A percentile compares a stretch with the other conserved stretches of the same genome.
Conservation (phyloP, 1,284 basidiomycete genomes). For the Entoloma clypeatum region DNA sequence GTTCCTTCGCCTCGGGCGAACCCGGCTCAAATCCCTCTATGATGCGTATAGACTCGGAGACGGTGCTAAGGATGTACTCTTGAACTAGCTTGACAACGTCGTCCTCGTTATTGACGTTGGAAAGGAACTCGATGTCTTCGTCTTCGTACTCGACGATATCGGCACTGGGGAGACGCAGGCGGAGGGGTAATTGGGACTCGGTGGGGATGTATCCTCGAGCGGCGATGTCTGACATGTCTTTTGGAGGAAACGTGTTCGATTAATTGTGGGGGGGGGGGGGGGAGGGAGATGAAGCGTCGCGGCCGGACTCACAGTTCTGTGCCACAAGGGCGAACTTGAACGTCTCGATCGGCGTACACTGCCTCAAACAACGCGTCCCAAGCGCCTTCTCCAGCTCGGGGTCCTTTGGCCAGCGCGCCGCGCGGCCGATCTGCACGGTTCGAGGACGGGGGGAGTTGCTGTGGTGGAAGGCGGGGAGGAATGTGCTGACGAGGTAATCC, state of each 20-base stretch:
- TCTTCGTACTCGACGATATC: constrained; percentile 14
- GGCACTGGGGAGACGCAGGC: constrained; percentile 15
- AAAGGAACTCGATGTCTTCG: constrained; percentile 14
- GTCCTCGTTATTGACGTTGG: constrained; percentile 21
- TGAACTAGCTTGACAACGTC: constrained; percentile 16
- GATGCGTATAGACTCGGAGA: constrained; percentile 19
- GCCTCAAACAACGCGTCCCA: constrained; percentile 9
- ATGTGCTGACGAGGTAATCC: constrained; percentile 9
- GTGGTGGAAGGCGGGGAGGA: constrained; percentile 12
- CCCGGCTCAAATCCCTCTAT: constrained; percentile 7
- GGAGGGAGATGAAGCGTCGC: background rate
- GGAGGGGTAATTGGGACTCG: constrained; percentile 8
- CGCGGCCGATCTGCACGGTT: constrained; percentile 5
- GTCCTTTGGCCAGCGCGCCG: constrained; percentile 16
- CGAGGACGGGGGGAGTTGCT: constrained; percentile 4
- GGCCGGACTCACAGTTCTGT: constrained; percentile 6
- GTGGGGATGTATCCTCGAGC: constrained; percentile 10
- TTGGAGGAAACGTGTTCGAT: too few species aligned
- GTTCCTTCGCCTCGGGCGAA: constrained; percentile 11
- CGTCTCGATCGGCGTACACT: constrained; percentile 7
- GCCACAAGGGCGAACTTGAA: constrained; percentile 9
- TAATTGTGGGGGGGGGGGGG: background rate
- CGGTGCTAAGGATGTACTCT: constrained; percentile 20
- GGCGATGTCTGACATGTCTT: constrained; percentile 6
- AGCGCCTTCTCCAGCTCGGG: constrained; percentile 13